A percentile compares a stretch with the other conserved stretches of the same genome.
Evolutionary conservation across 2,329 filamentous ascomycete genomes (phyloP).

Genomic region (Fusarium sp.): DNA sequence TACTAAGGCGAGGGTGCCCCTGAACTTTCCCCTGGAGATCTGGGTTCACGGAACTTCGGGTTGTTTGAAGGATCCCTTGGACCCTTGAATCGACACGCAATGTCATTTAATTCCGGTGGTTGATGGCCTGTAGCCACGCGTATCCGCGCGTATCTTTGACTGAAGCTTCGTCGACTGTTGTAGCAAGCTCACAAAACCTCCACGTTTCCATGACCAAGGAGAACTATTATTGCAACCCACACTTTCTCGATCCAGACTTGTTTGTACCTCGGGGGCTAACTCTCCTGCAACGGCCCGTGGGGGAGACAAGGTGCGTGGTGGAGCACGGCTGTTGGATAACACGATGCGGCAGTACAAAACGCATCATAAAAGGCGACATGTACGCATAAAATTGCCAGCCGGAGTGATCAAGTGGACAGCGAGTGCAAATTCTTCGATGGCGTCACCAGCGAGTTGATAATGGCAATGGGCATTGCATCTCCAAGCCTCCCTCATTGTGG

Average conservation of each 20-base stretch:
- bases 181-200: not conserved
- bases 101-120: not conserved
- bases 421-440: constrained; percentile 10
- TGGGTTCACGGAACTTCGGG: not conserved
- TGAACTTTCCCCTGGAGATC: constrained; percentile 10
- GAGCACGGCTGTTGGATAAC: constrained; percentile 3
- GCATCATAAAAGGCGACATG: not conserved
- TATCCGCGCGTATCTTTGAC: constrained; percentile 1
- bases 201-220: not conserved
- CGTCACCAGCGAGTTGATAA: not conserved
- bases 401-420: not conserved
- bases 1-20: not conserved
- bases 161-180: not conserved
- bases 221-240: not conserved
- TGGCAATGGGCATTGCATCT: not conserved
- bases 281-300: constrained; percentile 3
- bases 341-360: not conserved
- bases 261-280: not conserved
- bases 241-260: not conserved
- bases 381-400: not conserved
- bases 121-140: not conserved
- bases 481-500: not conserved
- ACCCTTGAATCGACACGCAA: not conserved
- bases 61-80: not conserved
- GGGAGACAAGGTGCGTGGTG: not conserved